A percentile compares a stretch with the other conserved stretches of the same genome.
These are phyloP conservation scores for Blastomyces percursus DNA, from an alignment of 2,329 filamentous ascomycete species.

Conservation along the genomic window DNA sequence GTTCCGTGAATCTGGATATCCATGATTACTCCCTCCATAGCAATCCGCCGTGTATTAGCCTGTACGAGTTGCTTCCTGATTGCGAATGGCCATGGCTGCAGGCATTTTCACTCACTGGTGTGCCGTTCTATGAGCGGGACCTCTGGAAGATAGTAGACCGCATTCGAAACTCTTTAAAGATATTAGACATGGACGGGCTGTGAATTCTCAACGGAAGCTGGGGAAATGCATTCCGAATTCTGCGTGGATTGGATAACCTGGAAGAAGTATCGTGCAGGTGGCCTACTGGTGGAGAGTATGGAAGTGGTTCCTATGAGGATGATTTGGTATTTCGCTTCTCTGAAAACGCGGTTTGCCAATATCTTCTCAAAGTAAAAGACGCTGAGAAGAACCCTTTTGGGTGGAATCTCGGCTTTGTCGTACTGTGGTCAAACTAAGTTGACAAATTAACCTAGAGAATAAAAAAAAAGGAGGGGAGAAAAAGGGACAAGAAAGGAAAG, in stretches of 20 bases:
- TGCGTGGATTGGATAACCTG: not conserved
- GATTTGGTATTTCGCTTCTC: not conserved
- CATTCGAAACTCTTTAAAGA: not conserved
- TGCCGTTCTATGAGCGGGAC: not conserved
- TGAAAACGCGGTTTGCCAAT: not conserved
- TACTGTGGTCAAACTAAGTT: not conserved
- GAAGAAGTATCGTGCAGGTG: not conserved
- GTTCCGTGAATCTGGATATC: not conserved
- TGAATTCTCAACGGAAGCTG: not conserved
- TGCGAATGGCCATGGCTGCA: not conserved
- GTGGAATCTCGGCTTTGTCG: not conserved
- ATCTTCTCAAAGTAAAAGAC: not conserved
- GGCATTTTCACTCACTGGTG: not conserved
- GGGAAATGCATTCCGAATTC: not conserved
- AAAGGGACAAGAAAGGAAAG: not conserved
- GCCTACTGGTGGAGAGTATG: not conserved
- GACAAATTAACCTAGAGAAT: not conserved
- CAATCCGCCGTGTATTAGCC: not conserved
- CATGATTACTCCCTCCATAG: not conserved
- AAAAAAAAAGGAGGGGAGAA: not conserved
- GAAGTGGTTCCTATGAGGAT: not conserved
- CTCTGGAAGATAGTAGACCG: not conserved
- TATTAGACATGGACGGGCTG: not conserved
- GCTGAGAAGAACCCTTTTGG: not conserved
- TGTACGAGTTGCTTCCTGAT: not conserved